Conservation (phyloP, 768 basidiomycete species). For the Lactifluus rugatus region DNA sequence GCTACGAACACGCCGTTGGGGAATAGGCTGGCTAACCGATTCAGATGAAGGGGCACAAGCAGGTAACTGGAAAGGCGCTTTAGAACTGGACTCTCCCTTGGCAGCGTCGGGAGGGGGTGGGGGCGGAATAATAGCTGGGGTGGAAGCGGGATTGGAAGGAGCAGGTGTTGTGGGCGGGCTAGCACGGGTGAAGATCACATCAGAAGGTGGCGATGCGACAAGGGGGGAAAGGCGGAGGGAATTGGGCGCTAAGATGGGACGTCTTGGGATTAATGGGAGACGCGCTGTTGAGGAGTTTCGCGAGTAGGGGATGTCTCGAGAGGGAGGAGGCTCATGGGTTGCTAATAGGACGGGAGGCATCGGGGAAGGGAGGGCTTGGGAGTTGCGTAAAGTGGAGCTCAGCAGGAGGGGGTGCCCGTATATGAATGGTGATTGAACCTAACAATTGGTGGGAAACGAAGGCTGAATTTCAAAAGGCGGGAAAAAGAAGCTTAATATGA, state of each 20-base stretch:
- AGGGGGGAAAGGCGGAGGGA: constrained; percentile 17
- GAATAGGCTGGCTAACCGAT: constrained; percentile 23
- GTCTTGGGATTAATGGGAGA: constrained; percentile 55
- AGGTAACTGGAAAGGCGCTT: constrained; percentile 10
- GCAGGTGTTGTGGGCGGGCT: constrained; percentile 8
- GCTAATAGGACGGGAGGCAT: constrained; percentile 18
- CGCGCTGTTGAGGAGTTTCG: constrained; percentile 49
- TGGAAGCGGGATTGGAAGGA: neutral
- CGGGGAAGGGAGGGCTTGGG: neutral
- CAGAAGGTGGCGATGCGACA: constrained; percentile 1
- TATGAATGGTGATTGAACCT: constrained; percentile 14
- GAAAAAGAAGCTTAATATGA: constrained; percentile 4
- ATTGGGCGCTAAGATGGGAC: constrained; percentile 27
- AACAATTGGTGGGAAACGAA: constrained; percentile 11
- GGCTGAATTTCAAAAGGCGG: constrained; percentile 15
- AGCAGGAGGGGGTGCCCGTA: neutral
- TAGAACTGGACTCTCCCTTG: constrained; percentile 6
- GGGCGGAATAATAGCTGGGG: constrained; percentile 22
- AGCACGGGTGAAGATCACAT: constrained; percentile 13
- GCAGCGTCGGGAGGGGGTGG: constrained; percentile 19
- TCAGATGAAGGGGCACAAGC: constrained; percentile 18
- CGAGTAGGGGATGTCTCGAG: constrained; percentile 21
- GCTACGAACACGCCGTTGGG: constrained; percentile 25
- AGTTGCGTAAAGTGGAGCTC: neutral
- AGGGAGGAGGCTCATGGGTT: constrained; percentile 17